A percentile compares a stretch with the other conserved stretches of the same genome.
These are phyloP conservation scores for Cladosporium halotolerans DNA, from an alignment of 2,329 filamentous ascomycete genomes.

Conservation along the genomic window DNA sequence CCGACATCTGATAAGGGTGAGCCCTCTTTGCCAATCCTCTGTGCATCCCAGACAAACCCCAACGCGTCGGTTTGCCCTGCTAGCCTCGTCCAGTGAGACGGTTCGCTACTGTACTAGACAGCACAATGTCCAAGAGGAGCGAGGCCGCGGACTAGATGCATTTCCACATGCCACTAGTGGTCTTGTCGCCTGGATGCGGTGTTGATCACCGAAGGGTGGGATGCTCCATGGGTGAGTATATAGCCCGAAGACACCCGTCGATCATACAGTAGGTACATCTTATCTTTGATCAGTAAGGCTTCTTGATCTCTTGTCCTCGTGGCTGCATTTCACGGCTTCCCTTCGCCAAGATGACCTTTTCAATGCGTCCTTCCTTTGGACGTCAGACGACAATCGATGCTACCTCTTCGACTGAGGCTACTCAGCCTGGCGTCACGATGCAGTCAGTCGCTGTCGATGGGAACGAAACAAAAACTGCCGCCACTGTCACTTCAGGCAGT, in stretches of 20 bases:
- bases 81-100: not conserved
- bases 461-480: not conserved
- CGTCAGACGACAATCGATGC: constrained; percentile 2
- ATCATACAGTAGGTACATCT: no score
- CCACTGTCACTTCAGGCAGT: not conserved
- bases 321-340: no score
- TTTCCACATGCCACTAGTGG: not conserved
- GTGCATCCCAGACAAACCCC: constrained; percentile 1
- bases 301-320: no score
- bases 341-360: not conserved
- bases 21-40: constrained; percentile 9
- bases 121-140: not conserved
- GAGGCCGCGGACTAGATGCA: not conserved
- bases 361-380: constrained; percentile 3
- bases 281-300: no score
- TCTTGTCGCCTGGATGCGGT: not conserved
- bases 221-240: constrained; percentile 7
- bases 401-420: not conserved
- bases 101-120: not conserved
- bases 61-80: not conserved
- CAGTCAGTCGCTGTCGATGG: constrained; percentile 1
- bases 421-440: not conserved
- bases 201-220: not conserved
- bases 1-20: constrained; percentile 6
- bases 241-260: not conserved